Evolutionary conservation across 495 filamentous ascomycete species (phyloP), one percentile per base, ranked within the genome.

Genomic region (Aspergillus biplanus): DNA sequence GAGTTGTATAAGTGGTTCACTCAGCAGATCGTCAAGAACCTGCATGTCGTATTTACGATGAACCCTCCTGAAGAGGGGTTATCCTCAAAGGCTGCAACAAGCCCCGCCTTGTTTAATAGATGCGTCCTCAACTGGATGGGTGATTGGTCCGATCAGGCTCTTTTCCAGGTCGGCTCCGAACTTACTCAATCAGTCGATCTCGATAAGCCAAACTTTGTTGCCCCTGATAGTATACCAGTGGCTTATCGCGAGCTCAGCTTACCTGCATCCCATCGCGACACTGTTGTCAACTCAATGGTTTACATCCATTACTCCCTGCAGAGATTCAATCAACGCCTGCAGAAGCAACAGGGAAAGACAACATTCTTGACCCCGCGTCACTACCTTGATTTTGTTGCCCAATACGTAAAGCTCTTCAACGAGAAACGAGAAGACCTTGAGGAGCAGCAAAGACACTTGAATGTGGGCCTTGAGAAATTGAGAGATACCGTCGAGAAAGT

Each of bases 1-100:
- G 95, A 99, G 78, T 82, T 98, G 2, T 98, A 99, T 82, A 97
- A 97, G 77, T 99, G 95, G 95, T 99, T 99, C 79, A 99, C 96
- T 0, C 90, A 96, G 62, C 95, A 99, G 77, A 98, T 99, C 65
- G 90, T 97, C 73, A 97, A 96, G 84, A 99, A 99, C 71, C 77
- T 99, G 46, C 95, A 99, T 71, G 96, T 99, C 59, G 95, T 99
- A 42, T 98, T 99, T 71, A 99, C 95, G 3, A 99, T 99, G 95
- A 99, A 99, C 75, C 95, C 95, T n/a, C 95, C 95, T 5, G 90
- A 97, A 72, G 96, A 94, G 64, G 95, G 94, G 1, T 77, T 99
- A 47, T 93, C 90, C 11, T 97, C 93, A 6, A 97, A 96, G 78
- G 96, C 95, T 56, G 95, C 95, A 16, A 99, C 96, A 13, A 96